Base-by-base conservation (phyloP, 1,284 basidiomycete genomes). In the Sporisorium iseilematis-ciliati region DNA sequence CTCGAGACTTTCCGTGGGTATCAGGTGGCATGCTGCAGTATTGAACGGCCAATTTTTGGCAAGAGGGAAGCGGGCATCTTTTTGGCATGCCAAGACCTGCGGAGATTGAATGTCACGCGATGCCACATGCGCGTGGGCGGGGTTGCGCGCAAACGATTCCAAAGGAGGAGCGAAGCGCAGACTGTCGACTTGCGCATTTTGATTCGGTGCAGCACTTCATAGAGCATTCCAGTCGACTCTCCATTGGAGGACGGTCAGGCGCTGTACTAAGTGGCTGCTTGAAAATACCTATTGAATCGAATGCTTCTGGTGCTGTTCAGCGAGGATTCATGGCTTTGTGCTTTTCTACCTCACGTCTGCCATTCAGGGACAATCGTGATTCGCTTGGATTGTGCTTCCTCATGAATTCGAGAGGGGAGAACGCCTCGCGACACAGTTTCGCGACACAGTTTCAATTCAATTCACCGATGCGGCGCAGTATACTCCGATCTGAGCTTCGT, bases 71-170 rank as follows among this genome's bases (percentile, higher is more conserved):
- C 5, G 11, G 6, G 18, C 21, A 14, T 26, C 43, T 14, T 16
- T 16, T 12, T 45, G 11, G 3, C 23, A 46, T 46, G 45, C 45
- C 45, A 46, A 46, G 45, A 46, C 45, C 18, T 29, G 25, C 45
- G 45, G 25, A 46, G 45, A 46, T 26, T 29, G 23, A 29, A 46
- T 46, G 45, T 29, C 45, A 46, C 45, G 25, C 43, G 21, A 26
- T 25, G 23, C 43, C 43, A 25, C 43, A 45, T 26, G 43, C 23
- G 26, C 8, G 23, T 12, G 29, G 29, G 29, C 29, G 8, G 43
- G 43, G 21, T 45, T 23, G 43, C 14, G 43, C 43, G 21, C 42
- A 23, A 43, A 45, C 5, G 1, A 16, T 21, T 23, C 29, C 6
- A 16, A 43, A 7, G 43, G n/a, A 25, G 43, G 8, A 25, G 6